Base-by-base conservation (phyloP, 2,329 filamentous ascomycete genomes). In the Trichoderma breve region DNA sequence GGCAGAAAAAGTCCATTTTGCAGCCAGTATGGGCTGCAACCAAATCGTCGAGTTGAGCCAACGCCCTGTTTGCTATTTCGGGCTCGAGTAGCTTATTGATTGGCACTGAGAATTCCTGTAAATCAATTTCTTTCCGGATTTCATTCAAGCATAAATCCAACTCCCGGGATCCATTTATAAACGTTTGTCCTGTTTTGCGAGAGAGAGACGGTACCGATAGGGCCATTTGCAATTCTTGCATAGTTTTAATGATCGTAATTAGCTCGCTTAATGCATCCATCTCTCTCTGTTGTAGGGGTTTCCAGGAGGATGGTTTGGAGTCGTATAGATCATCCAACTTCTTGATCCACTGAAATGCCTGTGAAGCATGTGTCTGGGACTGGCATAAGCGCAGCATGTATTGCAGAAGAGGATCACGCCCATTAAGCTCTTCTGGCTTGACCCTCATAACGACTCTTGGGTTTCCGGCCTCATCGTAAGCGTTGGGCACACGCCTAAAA, bases 41-140 rank as follows among this genome's bases (percentile, higher is more conserved):
- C 8, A 21, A 21, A 3, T n/a, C n/a, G 43, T 51, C 43, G n/a
- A 51, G 18, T 21, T 51, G 8, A 51, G n/a, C 3, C n/a, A 51
- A 51, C 2, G 84, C 82, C 0, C 72, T 73, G 3, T 77, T 73
- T 0, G 82, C 77, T 78, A 83, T 79, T 0, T 80, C 81, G 0
- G 83, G 82, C 67, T 85, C 80, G 0, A 81, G 72, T 0, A 86
- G 79, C 8, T 84, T 83, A 58, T 82, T 78, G 4, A 85, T 83
- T 0, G 84, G 84, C 4, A 81, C 75, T 1, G 75, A 82, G 70
- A 80, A 85, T 28, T 82, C 79, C 1, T 76, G 72, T 15, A 86
- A 75, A 39, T 86, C 82, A 6, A 86, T 21, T 4, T 82, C 73
- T 0, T 73, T 70, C 71, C 82, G 84, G 2, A 84, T n/a, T 7